phyloP scores from a whole-genome alignment of 345 rosid genomes.

The Melastoma malabathricum region DNA sequence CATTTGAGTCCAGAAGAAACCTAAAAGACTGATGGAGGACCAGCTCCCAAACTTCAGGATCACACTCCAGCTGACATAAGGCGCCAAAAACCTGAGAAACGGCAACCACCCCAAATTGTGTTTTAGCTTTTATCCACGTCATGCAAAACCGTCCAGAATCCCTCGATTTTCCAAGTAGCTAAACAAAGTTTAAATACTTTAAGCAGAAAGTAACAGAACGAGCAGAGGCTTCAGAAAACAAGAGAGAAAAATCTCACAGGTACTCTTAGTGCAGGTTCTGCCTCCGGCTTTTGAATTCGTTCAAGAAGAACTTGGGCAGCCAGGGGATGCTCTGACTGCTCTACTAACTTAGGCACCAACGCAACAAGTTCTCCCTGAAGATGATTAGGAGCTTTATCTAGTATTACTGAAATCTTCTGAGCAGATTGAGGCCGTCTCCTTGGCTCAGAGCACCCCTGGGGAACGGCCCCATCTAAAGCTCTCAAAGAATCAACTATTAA shows the following conservation, averaged over 20 bases:
- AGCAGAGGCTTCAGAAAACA: constrained; percentile 1
- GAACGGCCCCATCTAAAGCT: constrained; percentile 90
- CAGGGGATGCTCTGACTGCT: constrained; percentile 83
- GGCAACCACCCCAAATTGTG: constrained; percentile 1
- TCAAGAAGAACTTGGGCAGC: constrained; percentile 88
- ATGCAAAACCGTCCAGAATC: too few species aligned
- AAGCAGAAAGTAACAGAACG: not conserved
- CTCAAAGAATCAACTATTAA: constrained; percentile 90
- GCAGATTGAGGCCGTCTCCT: constrained; percentile 90
- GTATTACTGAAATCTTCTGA: constrained; percentile 79
- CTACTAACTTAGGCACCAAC: constrained; percentile 95
- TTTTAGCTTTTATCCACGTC: not conserved
- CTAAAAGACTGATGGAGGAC: constrained; percentile 59
- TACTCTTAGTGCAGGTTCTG: constrained; percentile 60
- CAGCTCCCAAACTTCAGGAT: constrained; percentile 73
- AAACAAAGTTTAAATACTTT: not conserved
- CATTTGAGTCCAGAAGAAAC: constrained; percentile 56
- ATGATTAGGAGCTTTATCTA: constrained; percentile 93
- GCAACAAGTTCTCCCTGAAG: constrained; percentile 80
- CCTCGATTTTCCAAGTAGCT: not conserved
- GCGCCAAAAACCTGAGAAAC: constrained; percentile 71
- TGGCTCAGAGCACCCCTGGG: constrained; percentile 93
- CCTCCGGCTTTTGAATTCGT: constrained; percentile 77
- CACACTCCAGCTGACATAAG: constrained; percentile 79
- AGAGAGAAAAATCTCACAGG: constrained; percentile 52